Conservation (phyloP, 345 rosid genomes). For the Eucalyptus urophylla region DNA sequence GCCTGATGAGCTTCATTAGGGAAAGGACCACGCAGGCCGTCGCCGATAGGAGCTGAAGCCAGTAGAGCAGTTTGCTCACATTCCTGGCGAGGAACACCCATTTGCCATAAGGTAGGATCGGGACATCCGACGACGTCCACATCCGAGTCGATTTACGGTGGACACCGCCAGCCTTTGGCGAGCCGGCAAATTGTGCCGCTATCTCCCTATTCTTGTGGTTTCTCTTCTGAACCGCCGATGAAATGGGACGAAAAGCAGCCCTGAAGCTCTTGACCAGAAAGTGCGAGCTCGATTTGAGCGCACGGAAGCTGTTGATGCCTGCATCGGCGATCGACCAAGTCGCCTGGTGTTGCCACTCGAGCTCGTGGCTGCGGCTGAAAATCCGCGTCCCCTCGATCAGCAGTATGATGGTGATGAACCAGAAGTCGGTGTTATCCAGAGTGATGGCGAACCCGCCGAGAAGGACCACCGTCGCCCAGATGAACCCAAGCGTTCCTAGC, state of each 20-base stretch:
- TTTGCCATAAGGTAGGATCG: constrained; percentile 55
- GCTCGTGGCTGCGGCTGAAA: constrained; percentile 86
- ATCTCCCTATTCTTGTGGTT: constrained; percentile 1
- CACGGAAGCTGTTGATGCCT: constrained; percentile 64
- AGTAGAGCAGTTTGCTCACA: constrained; percentile 59
- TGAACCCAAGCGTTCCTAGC: constrained; percentile 77
- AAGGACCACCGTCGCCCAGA: constrained; percentile 95
- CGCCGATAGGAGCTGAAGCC: constrained; percentile 91
- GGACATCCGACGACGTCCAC: constrained; percentile 70
- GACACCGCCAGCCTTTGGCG: background rate
- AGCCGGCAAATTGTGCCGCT: background rate
- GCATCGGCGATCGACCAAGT: constrained; percentile 70
- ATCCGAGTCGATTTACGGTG: constrained; percentile 19
- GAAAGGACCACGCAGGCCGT: constrained; percentile 63
- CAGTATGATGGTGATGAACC: constrained; percentile 71
- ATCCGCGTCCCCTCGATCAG: constrained; percentile 78
- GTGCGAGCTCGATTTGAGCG: constrained; percentile 35
- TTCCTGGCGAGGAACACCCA: constrained; percentile 66
- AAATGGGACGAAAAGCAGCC: constrained; percentile 2
- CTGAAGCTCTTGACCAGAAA: constrained; percentile 10
- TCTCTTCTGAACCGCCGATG: constrained; percentile 2
- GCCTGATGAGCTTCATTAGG: constrained; percentile 55
- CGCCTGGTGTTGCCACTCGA: constrained; percentile 92
- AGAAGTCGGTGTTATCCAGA: constrained; percentile 67
- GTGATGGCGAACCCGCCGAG: constrained; percentile 88